Percentiles rank a stretch among this genome's conserved stretches.
Evolutionary conservation across 257 asterid species (phyloP).

Genomic region (Scutellaria barbata): DNA sequence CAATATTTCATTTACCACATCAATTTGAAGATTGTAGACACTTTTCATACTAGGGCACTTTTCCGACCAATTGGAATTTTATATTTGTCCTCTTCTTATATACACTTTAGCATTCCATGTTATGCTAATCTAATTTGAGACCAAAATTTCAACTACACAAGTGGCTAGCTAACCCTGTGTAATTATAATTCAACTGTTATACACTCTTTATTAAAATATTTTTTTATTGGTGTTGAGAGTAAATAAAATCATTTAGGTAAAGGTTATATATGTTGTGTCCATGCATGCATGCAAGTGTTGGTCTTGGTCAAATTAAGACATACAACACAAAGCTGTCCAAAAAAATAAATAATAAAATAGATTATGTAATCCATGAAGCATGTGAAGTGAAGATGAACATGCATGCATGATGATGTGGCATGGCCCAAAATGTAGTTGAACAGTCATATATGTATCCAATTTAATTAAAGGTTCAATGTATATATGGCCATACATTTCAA

Average conservation of each 20-base stretch:
- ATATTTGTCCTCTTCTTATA: conserved; percentile 30
- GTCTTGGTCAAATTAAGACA: conserved; percentile 38
- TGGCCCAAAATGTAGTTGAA: conserved; percentile 30
- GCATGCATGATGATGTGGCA: background rate
- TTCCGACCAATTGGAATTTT: conserved; percentile 6
- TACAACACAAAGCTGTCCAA: conserved; percentile 4
- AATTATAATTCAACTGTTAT: background rate
- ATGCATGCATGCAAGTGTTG: conserved; percentile 5
- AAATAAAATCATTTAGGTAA: too few relatives aligned
- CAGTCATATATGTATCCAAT: conserved; percentile 15
- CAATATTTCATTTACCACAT: too few relatives aligned
- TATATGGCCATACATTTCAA: background rate
- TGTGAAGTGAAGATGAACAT: conserved; percentile 30
- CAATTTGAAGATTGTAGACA: too few relatives aligned
- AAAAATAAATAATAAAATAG: conserved; percentile 26
- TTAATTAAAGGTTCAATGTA: conserved; percentile 32
- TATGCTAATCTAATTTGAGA: conserved; percentile 8
- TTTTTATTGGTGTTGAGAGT: too few relatives aligned
- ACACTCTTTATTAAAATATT: too few relatives aligned
- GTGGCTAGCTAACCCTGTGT: background rate
- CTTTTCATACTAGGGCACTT: background rate
- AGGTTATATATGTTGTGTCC: too few relatives aligned
- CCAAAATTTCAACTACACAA: background rate
- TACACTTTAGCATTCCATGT: conserved; percentile 1
- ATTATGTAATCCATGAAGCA: conserved; percentile 35